phyloP scores from a whole-genome alignment of 2,329 filamentous ascomycete species.

The Colletotrichum musae region DNA sequence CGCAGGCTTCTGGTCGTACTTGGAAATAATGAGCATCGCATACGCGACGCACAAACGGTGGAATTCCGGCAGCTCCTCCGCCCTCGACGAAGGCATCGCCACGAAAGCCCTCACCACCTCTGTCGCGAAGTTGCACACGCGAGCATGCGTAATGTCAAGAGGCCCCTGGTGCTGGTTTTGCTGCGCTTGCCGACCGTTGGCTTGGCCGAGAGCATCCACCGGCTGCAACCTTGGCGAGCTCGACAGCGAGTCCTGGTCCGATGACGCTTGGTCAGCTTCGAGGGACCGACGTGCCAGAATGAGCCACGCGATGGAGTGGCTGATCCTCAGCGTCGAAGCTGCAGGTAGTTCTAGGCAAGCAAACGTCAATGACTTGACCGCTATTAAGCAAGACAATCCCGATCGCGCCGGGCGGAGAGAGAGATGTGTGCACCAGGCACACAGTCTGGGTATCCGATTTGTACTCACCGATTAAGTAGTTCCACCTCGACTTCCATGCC shows the following conservation, averaged over 20 bases:
- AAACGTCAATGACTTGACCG: neutral
- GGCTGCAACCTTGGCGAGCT: constrained; percentile 29
- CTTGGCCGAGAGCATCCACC: constrained; percentile 15
- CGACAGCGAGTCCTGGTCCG: constrained; percentile 36
- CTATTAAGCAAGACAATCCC: neutral
- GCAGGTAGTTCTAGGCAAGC: constrained; percentile 48
- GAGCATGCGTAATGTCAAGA: constrained; percentile 27
- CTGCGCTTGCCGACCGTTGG: neutral
- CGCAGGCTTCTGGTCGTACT: constrained; percentile 29
- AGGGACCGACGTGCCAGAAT: constrained; percentile 46
- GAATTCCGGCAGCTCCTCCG: constrained; percentile 39
- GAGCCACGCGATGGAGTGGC: constrained; percentile 52
- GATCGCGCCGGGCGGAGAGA: neutral
- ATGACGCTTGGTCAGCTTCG: constrained; percentile 32
- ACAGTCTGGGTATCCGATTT: neutral
- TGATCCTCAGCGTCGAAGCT: constrained; percentile 51
- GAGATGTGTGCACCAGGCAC: no score
- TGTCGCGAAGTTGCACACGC: constrained; percentile 33
- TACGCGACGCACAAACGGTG: constrained; percentile 38
- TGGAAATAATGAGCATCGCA: constrained; percentile 39
- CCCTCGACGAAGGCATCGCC: constrained; percentile 34
- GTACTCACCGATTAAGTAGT: constrained; percentile 50
- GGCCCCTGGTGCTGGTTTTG: constrained; percentile 5
- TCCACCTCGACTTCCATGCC: constrained; percentile 53
- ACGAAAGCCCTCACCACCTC: constrained; percentile 37